Evolutionary conservation across 179 eudicot species (phyloP), one percentile per base, ranked within the genome.

Genomic region (Amaranthus tricolor): DNA sequence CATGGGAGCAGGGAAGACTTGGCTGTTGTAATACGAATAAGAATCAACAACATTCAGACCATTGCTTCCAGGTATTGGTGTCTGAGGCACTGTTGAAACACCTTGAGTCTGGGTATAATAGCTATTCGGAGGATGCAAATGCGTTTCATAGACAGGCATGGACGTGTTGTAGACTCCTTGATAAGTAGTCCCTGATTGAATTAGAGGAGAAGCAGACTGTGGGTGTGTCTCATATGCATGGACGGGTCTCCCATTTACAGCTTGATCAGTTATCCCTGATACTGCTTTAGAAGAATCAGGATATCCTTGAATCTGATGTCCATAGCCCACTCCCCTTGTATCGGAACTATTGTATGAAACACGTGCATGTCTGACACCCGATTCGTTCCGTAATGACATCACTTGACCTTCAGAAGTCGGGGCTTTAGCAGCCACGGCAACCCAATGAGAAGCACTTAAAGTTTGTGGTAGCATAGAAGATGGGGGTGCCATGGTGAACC

Each of bases 341-440:
- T 68, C 13, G 16, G 81, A 74, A 55, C 12, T 62, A 8, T 73
- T 51, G 76, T 49, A 70, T 49, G 61, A 16, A 2, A 21, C 13
- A 12, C 72, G 72, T n/a, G 65, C 76, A 47, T 63, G 57, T 24
- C 56, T 62, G 21, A 20, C 50, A n/a, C 40, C 75, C 6, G 56
- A 69, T 51, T 20, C 78, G 70, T n/a, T 69, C 71, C 71, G 59
- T 31, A 72, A 55, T 54, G 71, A 47, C 51, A 20, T 43, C 2
- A 31, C 21, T 66, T 60, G 67, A 59, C 16, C 70, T 68, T 58
- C 59, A 7, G 52, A 40, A 76, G 50, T 71, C 72, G 12, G 60
- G 53, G 73, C 60, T 66, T 62, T 57, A 53, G 80, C 61, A 72
- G 83, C 74, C 70, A 57, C 21, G n/a, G 64, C 79, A 21, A 71